Percentiles rank a stretch among this genome's conserved stretches.
Evolutionary conservation across 305 asterid species (phyloP).

Genomic region (Ilex paraguariensis): DNA sequence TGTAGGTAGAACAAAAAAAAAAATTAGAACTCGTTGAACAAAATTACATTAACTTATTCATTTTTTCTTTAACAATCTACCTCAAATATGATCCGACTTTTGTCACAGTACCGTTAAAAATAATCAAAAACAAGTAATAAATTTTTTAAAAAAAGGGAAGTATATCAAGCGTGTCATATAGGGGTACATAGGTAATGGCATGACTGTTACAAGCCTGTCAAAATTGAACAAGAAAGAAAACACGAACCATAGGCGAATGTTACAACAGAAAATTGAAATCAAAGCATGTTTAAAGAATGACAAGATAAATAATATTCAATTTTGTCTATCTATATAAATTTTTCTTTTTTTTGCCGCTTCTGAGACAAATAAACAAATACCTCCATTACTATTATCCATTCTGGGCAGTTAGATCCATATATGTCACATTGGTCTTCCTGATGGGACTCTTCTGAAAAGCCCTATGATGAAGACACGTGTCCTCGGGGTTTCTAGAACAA

Average conservation of each 20-base stretch:
- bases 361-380: slow-evolving; percentile 20
- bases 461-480: too few species aligned
- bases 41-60: too few species aligned
- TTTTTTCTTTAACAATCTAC: too few species aligned
- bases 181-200: slow-evolving; percentile 70
- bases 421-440: slow-evolving; percentile 93
- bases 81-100: too few species aligned
- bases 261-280: too few species aligned
- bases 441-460: too few species aligned
- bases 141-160: slow-evolving; percentile 1
- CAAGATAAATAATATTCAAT: too few species aligned
- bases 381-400: slow-evolving; percentile 96
- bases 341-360: background rate
- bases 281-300: too few species aligned
- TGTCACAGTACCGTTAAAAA: too few species aligned
- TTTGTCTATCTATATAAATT: too few species aligned
- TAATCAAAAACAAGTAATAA: background rate
- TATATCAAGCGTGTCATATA: slow-evolving; percentile 87
- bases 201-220: slow-evolving; percentile 87
- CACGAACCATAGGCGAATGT: too few species aligned
- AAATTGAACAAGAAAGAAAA: slow-evolving; percentile 8
- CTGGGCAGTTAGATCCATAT: slow-evolving; percentile 80
- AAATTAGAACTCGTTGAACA: background rate
- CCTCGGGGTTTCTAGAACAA: too few species aligned
- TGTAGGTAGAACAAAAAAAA: slow-evolving; percentile 3